Percentiles rank a stretch among this genome's conserved stretches.
Conservation (phyloP, 345 rosid species). For the Garcia nutans region DNA sequence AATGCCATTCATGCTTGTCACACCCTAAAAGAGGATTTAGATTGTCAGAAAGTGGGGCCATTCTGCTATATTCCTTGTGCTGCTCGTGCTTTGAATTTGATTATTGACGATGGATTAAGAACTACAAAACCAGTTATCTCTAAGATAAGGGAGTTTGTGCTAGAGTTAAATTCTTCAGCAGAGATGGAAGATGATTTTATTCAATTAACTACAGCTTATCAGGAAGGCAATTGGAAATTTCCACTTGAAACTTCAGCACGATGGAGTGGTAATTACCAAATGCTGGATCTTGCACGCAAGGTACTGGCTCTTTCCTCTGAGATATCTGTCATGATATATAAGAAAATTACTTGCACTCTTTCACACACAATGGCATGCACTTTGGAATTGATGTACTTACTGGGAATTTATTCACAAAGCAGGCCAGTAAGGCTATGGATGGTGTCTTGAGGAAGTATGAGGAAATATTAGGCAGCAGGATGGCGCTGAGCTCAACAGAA, state of each 20-base stretch:
- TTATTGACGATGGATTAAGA: constrained; percentile 77
- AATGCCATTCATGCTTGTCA: constrained; percentile 78
- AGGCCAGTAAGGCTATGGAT: constrained; percentile 86
- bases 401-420: constrained; percentile 26
- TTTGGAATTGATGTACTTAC: background rate
- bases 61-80: constrained; percentile 93
- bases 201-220: constrained; percentile 60
- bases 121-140: constrained; percentile 69
- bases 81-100: constrained; percentile 69
- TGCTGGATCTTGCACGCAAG: constrained; percentile 82
- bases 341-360: background rate
- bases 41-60: constrained; percentile 66
- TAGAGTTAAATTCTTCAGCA: constrained; percentile 60
- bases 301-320: constrained; percentile 31
- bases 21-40: constrained; percentile 68
- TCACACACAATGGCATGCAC: background rate
- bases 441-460: constrained; percentile 70
- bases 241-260: constrained; percentile 77
- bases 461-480: constrained; percentile 48
- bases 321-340: background rate
- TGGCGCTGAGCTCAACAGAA: constrained; percentile 59
- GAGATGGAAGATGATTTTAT: constrained; percentile 66
- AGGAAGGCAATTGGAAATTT: constrained; percentile 89
- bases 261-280: constrained; percentile 92
- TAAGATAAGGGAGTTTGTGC: constrained; percentile 73